These are phyloP conservation scores for Erodium maritimum DNA, from an alignment of 345 rosid genomes.

Conservation along the genomic window DNA sequence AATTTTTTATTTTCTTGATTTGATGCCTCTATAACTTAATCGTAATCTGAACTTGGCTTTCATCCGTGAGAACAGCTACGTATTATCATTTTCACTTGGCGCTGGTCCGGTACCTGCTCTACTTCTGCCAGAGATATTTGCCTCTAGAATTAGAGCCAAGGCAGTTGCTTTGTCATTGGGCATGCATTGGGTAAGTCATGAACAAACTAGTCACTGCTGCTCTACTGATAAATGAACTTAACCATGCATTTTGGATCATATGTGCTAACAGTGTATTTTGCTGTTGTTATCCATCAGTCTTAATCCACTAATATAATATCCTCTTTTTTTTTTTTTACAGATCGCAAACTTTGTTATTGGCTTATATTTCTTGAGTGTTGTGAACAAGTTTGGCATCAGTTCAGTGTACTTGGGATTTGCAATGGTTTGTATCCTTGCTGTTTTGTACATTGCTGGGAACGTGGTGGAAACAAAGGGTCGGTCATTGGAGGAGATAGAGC, in stretches of 20 bases:
- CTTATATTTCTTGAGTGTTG: conserved; percentile 79
- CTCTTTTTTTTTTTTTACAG: conserved; percentile 23
- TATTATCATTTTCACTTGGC: conserved; percentile 91
- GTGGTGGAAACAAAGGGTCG: conserved; percentile 94
- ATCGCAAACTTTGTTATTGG: conserved; percentile 88
- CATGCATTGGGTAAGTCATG: conserved; percentile 83
- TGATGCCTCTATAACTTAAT: background rate
- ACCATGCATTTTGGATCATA: background rate
- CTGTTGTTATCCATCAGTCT: conserved; percentile 1
- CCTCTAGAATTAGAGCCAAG: conserved; percentile 95
- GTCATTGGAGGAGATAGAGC: conserved; percentile 92
- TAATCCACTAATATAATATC: conserved; percentile 9
- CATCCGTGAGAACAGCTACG: conserved; percentile 42
- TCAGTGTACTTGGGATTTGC: conserved; percentile 82
- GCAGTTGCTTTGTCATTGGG: conserved; percentile 89
- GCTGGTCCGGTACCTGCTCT: conserved; percentile 99
- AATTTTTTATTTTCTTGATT: background rate
- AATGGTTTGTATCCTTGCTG: conserved; percentile 63
- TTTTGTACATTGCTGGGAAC: conserved; percentile 62
- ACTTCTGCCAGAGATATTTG: conserved; percentile 91
- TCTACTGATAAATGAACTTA: background rate
- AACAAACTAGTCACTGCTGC: background rate
- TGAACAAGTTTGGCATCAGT: conserved; percentile 87
- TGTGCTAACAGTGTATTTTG: no score
- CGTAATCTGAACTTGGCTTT: conserved; percentile 9